These are phyloP conservation scores for Backusella parvicylindrica DNA, from an alignment of 192 early-diverging fungal species.

Conservation along the genomic window DNA sequence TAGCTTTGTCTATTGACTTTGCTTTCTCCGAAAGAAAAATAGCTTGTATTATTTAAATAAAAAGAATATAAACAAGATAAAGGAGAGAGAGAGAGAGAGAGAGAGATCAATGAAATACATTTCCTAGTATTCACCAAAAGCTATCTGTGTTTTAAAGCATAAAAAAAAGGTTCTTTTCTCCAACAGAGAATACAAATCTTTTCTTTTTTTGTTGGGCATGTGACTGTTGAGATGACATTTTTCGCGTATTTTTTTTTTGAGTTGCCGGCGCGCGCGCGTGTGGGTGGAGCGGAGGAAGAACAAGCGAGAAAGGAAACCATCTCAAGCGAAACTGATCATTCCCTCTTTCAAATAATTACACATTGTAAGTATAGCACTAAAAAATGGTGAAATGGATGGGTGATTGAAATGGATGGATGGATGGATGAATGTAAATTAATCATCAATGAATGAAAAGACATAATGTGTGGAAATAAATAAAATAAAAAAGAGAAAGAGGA, in stretches of 20 bases:
- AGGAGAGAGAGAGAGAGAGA: not conserved
- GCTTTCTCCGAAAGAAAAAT: not conserved
- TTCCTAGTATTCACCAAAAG: no score
- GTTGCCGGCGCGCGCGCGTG: not conserved
- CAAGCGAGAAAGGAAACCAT: not conserved
- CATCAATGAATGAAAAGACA: not conserved
- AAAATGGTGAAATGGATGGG: not conserved
- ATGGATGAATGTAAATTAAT: not conserved
- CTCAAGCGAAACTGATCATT: not conserved
- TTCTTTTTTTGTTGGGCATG: not conserved
- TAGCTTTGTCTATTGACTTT: no score
- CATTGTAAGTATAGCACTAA: not conserved
- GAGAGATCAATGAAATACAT: not conserved
- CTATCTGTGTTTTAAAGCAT: not conserved
- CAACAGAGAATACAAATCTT: not conserved
- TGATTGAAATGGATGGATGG: not conserved
- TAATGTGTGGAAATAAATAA: not conserved
- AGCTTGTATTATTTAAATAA: not conserved
- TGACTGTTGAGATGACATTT: not conserved
- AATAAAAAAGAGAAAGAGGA: not conserved
- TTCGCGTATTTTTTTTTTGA: not conserved
- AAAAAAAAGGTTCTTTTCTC: not conserved
- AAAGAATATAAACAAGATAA: not conserved
- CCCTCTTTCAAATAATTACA: slow-evolving; percentile 3
- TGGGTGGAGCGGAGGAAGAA: not conserved